phyloP scores from a whole-genome alignment of 163 green algal genomes.

The Chlamydomonas reinhardtii region DNA sequence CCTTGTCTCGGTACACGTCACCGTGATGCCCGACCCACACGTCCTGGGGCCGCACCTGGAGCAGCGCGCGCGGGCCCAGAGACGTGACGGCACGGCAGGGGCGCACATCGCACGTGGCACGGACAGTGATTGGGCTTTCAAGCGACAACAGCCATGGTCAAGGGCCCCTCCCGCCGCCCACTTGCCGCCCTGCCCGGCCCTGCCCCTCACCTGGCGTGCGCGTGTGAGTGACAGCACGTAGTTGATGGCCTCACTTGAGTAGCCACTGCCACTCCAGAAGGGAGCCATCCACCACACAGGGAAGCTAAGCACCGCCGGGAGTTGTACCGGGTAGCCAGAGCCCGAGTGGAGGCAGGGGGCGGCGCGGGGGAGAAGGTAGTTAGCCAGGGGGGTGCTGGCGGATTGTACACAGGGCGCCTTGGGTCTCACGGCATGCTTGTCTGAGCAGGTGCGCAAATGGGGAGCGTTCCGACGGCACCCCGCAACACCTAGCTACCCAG shows the following conservation, averaged over 20 bases:
- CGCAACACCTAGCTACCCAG: no score
- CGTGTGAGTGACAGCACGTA: slow-evolving; percentile 69
- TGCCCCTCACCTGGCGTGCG: slow-evolving; percentile 33
- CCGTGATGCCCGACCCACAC: slow-evolving; percentile 63
- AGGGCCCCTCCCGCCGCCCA: no score
- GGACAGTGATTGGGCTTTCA: no score
- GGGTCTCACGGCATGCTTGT: no score
- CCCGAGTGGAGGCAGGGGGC: not conserved
- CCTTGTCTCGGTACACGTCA: slow-evolving; percentile 55
- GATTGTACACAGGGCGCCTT: no score
- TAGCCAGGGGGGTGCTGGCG: no score
- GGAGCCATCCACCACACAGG: slow-evolving; percentile 56
- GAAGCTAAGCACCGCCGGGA: slow-evolving; percentile 40
- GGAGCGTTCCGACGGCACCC: no score
- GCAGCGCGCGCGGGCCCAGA: no score
- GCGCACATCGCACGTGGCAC: no score
- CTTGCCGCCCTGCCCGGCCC: not conserved
- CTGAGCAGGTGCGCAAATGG: no score
- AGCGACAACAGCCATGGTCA: no score
- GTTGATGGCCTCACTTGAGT: slow-evolving; percentile 77
- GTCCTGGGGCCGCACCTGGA: slow-evolving; percentile 21
- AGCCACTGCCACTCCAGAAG: slow-evolving; percentile 66
- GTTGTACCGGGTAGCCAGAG: not conserved
- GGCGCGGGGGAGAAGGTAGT: no score
- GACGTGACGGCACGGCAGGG: not conserved